Percentiles rank a stretch among this genome's conserved stretches.
These are phyloP conservation scores for Bombardia bombarda DNA, from an alignment of 495 filamentous ascomycete genomes.

Conservation along the genomic window DNA sequence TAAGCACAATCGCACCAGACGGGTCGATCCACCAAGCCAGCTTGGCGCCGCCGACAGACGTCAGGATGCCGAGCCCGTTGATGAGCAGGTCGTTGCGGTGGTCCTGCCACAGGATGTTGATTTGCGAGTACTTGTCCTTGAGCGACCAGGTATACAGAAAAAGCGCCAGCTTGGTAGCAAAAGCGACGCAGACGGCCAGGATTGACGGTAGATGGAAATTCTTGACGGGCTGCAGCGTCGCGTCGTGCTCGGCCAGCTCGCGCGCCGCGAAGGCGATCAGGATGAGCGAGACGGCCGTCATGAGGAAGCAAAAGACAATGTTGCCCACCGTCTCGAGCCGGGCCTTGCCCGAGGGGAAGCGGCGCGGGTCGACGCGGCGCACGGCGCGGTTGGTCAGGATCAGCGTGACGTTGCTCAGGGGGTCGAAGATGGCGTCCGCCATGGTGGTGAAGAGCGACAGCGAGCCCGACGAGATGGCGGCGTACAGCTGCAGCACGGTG, in stretches of 20 bases:
- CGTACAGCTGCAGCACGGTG: constrained; percentile 78
- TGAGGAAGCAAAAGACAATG: constrained; percentile 95
- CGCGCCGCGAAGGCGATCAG: constrained; percentile 78
- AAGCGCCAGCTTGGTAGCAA: constrained; percentile 71
- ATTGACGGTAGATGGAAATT: constrained; percentile 77
- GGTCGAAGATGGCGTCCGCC: constrained; percentile 95
- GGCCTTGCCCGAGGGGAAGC: constrained; percentile 90
- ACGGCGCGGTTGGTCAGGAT: constrained; percentile 86
- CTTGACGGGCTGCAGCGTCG: constrained; percentile 40
- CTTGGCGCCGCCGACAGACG: constrained; percentile 78
- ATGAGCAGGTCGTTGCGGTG: constrained; percentile 85
- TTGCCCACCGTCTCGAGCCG: constrained; percentile 95
- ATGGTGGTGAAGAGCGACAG: constrained; percentile 96
- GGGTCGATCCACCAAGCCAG: constrained; percentile 94
- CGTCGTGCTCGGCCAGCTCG: constrained; percentile 48
- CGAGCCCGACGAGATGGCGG: constrained; percentile 74
- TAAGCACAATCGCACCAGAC: constrained; percentile 80
- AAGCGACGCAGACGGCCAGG: constrained; percentile 79
- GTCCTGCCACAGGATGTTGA: constrained; percentile 88
- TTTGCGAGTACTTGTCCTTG: constrained; percentile 77
- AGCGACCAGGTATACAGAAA: constrained; percentile 92
- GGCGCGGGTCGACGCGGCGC: constrained; percentile 75
- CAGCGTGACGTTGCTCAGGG: constrained; percentile 80
- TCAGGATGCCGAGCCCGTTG: constrained; percentile 87
- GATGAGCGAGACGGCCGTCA: constrained; percentile 85